phyloP scores from a whole-genome alignment of 441 rosid species.

The Kokia cookei region DNA sequence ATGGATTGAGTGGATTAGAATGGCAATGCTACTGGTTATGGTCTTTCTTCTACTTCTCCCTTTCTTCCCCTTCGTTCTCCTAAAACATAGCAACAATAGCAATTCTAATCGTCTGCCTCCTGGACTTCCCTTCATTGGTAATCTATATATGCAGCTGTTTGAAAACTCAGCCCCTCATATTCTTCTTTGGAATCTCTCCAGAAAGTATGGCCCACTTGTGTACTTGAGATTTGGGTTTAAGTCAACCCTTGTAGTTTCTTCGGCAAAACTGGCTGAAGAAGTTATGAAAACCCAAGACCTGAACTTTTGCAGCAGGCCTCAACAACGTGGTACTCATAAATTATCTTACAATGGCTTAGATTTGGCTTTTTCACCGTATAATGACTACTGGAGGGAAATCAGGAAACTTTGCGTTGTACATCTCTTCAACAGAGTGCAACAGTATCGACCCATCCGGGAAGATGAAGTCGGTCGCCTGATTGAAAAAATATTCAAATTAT shows the following conservation, averaged over 20 bases:
- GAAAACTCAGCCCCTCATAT: slow-evolving; percentile 20
- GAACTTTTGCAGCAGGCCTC: slow-evolving; percentile 14
- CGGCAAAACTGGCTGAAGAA: slow-evolving; percentile 15
- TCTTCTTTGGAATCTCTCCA: slow-evolving; percentile 7
- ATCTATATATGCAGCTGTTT: slow-evolving; percentile 21
- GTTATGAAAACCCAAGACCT: slow-evolving; percentile 32
- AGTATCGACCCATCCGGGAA: too few species aligned
- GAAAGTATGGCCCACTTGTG: slow-evolving; percentile 8
- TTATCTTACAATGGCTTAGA: background rate
- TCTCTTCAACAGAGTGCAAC: too few species aligned
- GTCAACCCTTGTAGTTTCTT: background rate
- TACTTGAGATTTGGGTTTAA: slow-evolving; percentile 32
- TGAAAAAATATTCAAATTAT: slow-evolving; percentile 10
- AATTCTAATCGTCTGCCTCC: slow-evolving; percentile 3
- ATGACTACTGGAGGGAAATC: too few species aligned
- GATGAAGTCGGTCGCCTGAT: slow-evolving; percentile 10
- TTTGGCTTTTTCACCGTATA: too few species aligned
- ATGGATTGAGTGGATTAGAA: background rate
- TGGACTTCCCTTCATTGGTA: slow-evolving; percentile 32
- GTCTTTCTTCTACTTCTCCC: background rate
- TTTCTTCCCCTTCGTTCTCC: background rate
- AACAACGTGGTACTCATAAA: slow-evolving; percentile 15
- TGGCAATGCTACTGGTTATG: background rate
- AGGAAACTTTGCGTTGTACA: too few species aligned
- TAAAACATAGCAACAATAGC: background rate